phyloP scores from a whole-genome alignment of 2,329 filamentous ascomycete species.

The Colletotrichum sp. region DNA sequence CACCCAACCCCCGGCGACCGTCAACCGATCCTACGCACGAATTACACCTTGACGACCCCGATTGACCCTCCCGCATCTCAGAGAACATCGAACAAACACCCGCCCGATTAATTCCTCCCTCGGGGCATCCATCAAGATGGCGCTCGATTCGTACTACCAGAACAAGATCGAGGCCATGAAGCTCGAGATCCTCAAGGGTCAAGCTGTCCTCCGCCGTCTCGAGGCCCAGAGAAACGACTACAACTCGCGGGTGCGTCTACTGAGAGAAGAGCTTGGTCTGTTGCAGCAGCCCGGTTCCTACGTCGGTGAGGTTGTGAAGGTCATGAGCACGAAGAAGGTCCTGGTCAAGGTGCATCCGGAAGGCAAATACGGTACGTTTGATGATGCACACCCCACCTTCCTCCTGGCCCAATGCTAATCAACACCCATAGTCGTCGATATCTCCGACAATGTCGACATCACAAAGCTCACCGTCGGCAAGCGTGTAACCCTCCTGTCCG shows the following conservation, averaged over 20 bases:
- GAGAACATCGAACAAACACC: neutral
- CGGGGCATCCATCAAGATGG: constrained; percentile 69
- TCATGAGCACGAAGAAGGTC: constrained; percentile 99
- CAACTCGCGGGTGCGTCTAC: constrained; percentile 93
- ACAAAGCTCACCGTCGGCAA: constrained; percentile 96
- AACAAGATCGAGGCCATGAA: constrained; percentile 99
- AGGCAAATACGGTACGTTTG: constrained; percentile 91
- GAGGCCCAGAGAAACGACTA: constrained; percentile 99
- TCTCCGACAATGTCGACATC: constrained; percentile 93
- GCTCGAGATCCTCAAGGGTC: constrained; percentile 99
- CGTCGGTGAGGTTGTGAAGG: constrained; percentile 99
- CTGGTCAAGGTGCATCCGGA: constrained; percentile 98
- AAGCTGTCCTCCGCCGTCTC: constrained; percentile 90
- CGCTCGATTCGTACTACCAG: constrained; percentile 98
- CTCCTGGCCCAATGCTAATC: neutral
- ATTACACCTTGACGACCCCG: neutral
- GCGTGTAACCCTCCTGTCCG: constrained; percentile 93
- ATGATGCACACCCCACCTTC: neutral
- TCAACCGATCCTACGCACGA: constrained; percentile 9
- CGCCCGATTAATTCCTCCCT: neutral
- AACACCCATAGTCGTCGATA: constrained; percentile 78
- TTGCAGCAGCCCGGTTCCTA: constrained; percentile 98
- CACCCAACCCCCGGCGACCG: neutral
- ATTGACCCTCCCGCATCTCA: neutral
- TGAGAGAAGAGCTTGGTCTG: constrained; percentile 93